phyloP scores from a whole-genome alignment of 192 early-diverging fungal genomes.

The Chytriomyces sp. region DNA sequence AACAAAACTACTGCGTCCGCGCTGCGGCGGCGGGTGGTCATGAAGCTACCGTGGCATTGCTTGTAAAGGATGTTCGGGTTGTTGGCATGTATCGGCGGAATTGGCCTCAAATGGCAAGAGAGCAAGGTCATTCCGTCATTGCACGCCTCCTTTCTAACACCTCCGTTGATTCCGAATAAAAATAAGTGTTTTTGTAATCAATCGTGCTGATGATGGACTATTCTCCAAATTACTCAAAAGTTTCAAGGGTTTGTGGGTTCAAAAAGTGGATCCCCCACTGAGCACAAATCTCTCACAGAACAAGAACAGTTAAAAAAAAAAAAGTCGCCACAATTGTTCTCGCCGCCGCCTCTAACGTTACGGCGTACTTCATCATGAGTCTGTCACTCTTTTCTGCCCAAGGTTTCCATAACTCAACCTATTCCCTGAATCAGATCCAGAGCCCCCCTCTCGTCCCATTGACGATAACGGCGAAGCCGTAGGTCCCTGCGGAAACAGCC shows the following conservation, averaged over 20 bases:
- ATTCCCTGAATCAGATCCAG: slow-evolving; percentile 26
- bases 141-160: no score
- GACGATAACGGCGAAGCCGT: slow-evolving; percentile 44
- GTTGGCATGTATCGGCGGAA: not conserved
- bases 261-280: no score
- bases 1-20: not conserved
- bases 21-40: not conserved
- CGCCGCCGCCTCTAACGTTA: slow-evolving; percentile 35
- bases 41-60: not conserved
- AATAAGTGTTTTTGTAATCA: no score
- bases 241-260: no score
- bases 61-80: not conserved
- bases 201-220: no score
- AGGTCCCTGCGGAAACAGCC: slow-evolving; percentile 57
- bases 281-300: no score
- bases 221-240: no score
- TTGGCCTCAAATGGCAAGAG: no score
- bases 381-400: not conserved
- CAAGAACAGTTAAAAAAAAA: no score
- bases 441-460: slow-evolving; percentile 53
- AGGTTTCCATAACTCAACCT: not conserved
- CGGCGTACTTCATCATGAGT: slow-evolving; percentile 45
- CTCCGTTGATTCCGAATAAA: no score
- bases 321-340: no score
- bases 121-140: no score